Percentiles rank a stretch among this genome's conserved stretches.
These are phyloP conservation scores for Didymella lethalis DNA, from an alignment of 2,329 filamentous ascomycete genomes.

Conservation along the genomic window DNA sequence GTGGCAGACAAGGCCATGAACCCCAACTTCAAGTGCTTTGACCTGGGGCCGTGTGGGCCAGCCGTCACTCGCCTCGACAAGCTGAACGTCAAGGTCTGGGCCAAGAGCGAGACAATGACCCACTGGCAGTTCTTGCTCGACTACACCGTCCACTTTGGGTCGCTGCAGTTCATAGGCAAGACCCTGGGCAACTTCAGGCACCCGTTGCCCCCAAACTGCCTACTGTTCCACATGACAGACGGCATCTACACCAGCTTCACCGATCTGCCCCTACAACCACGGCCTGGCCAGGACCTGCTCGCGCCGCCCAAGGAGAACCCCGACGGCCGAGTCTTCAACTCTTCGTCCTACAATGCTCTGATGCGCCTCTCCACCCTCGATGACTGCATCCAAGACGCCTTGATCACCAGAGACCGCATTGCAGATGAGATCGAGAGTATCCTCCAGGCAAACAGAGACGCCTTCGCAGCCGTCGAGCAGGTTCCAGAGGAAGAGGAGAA, in stretches of 20 bases:
- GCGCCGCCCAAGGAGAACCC: slow-evolving; percentile 51
- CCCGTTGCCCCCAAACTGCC: slow-evolving; percentile 79
- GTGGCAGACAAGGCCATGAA: slow-evolving; percentile 82
- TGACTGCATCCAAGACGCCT: slow-evolving; percentile 87
- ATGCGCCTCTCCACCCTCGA: slow-evolving; percentile 90
- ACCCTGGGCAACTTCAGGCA: slow-evolving; percentile 67
- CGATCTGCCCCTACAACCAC: slow-evolving; percentile 65
- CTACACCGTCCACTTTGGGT: slow-evolving; percentile 73
- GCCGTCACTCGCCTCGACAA: slow-evolving; percentile 70
- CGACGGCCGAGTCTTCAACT: slow-evolving; percentile 62
- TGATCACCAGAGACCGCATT: slow-evolving; percentile 77
- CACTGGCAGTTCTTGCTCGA: slow-evolving; percentile 73
- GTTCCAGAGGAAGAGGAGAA: slow-evolving; percentile 56
- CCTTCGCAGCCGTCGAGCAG: slow-evolving; percentile 46
- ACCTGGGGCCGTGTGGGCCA: slow-evolving; percentile 70
- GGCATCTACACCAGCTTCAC: slow-evolving; percentile 81
- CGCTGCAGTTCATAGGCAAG: slow-evolving; percentile 80
- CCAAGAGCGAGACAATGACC: slow-evolving; percentile 62
- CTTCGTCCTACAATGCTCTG: slow-evolving; percentile 84
- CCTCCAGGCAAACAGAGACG: slow-evolving; percentile 50
- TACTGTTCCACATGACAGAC: slow-evolving; percentile 85
- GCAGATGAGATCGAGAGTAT: slow-evolving; percentile 76
- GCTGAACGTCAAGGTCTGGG: slow-evolving; percentile 78
- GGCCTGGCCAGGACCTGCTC: slow-evolving; percentile 40
- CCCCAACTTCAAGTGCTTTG: slow-evolving; percentile 87